These are phyloP conservation scores for Mycena belliarum DNA, from an alignment of 768 basidiomycete genomes.

Conservation along the genomic window DNA sequence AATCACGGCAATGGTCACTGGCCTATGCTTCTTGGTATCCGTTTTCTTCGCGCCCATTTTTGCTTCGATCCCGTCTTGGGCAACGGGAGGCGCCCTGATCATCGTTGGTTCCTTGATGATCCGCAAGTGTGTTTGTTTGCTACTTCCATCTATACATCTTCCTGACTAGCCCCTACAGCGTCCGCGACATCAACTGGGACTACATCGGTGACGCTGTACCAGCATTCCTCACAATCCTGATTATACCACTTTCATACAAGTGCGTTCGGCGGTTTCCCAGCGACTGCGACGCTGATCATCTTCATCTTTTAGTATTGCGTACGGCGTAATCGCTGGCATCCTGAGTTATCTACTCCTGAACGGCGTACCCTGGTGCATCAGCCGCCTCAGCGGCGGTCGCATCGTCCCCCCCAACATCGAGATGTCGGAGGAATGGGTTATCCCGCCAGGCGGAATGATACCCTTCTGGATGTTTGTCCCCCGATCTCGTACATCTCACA, in stretches of 20 bases:
- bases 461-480: conserved; percentile 66
- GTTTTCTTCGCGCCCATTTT: conserved; percentile 91
- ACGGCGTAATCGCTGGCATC: conserved; percentile 85
- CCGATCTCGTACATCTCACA: background rate
- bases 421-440: conserved; percentile 63
- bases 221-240: conserved; percentile 78
- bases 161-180: conserved; percentile 36
- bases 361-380: conserved; percentile 57
- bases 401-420: conserved; percentile 67
- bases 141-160: background rate
- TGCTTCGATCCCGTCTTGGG: conserved; percentile 84
- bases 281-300: conserved; percentile 3
- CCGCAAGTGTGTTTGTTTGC: conserved; percentile 59
- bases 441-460: conserved; percentile 70
- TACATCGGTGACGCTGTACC: conserved; percentile 88
- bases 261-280: conserved; percentile 31
- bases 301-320: conserved; percentile 65
- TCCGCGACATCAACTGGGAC: conserved; percentile 86
- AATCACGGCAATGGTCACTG: conserved; percentile 71
- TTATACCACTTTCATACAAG: conserved; percentile 82
- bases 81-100: conserved; percentile 82
- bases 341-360: conserved; percentile 72
- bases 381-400: conserved; percentile 56
- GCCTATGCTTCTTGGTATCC: conserved; percentile 77
- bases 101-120: conserved; percentile 91